Conservation (phyloP, 176 grass and related monocot genomes). For the Metroxylon sagu region DNA sequence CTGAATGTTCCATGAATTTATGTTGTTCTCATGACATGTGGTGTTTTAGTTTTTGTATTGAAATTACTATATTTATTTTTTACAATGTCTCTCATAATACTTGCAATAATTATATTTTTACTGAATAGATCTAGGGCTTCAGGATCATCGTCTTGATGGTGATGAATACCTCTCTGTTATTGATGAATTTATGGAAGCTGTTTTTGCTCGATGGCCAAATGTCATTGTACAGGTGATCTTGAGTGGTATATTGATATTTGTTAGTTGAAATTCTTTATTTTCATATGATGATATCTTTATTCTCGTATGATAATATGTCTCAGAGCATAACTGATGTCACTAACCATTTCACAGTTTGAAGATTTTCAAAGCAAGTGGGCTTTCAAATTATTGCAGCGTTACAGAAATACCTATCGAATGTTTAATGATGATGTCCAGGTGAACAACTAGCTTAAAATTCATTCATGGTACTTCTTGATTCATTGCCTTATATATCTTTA, state of each 20-base stretch:
- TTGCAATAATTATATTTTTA: slow-evolving; percentile 21
- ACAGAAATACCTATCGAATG: slow-evolving; percentile 89
- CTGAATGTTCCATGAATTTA: too few species aligned
- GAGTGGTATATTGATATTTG: background rate
- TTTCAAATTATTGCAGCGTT: slow-evolving; percentile 85
- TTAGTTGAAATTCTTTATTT: background rate
- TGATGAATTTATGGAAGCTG: slow-evolving; percentile 98
- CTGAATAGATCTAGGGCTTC: slow-evolving; percentile 59
- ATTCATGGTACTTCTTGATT: background rate
- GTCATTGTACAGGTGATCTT: slow-evolving; percentile 88
- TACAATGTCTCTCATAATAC: background rate
- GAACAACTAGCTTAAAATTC: slow-evolving; percentile 8
- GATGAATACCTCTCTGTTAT: slow-evolving; percentile 91
- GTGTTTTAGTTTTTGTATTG: too few species aligned
- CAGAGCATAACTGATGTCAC: background rate
- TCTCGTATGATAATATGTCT: background rate
- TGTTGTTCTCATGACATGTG: too few species aligned
- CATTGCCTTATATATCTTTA: too few species aligned
- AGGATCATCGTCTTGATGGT: slow-evolving; percentile 89
- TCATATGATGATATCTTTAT: background rate
- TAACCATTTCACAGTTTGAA: slow-evolving; percentile 58
- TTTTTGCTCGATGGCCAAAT: slow-evolving; percentile 92
- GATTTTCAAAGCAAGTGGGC: slow-evolving; percentile 99
- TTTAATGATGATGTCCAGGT: slow-evolving; percentile 99
- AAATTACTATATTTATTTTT: too few species aligned